These are phyloP conservation scores for Dinochytrium kinnereticum DNA, from an alignment of 371 early-diverging fungal genomes.

Conservation along the genomic window DNA sequence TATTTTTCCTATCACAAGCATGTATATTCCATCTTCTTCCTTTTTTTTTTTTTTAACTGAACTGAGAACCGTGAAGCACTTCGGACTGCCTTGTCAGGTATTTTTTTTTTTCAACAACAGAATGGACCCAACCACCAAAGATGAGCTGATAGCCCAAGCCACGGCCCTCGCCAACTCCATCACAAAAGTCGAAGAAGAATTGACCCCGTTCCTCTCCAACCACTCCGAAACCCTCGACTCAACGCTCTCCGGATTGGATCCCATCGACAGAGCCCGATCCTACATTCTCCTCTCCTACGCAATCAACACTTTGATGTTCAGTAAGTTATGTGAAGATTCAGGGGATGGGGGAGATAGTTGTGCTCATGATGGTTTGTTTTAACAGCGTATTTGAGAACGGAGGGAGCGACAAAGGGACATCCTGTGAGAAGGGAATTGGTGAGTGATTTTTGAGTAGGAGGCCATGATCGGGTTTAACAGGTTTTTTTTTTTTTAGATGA, in stretches of 20 bases:
- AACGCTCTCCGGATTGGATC: not conserved
- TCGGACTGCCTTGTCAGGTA: too few relatives aligned
- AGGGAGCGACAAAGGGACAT: slow-evolving; percentile 8
- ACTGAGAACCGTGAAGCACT: too few relatives aligned
- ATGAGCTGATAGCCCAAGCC: not conserved
- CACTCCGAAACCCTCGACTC: not conserved
- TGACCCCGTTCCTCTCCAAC: not conserved
- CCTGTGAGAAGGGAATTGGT: not conserved
- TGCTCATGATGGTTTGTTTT: not conserved
- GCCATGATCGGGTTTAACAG: too few relatives aligned
- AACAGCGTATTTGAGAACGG: not conserved
- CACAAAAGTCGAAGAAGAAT: not conserved
- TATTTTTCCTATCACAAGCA: too few relatives aligned
- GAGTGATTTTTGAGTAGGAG: too few relatives aligned
- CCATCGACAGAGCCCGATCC: not conserved
- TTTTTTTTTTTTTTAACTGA: too few relatives aligned
- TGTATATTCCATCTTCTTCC: too few relatives aligned
- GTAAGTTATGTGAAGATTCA: not conserved
- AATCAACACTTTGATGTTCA: not conserved
- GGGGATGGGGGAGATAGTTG: too few relatives aligned
- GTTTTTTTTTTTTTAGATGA: not conserved
- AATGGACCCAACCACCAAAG: too few relatives aligned
- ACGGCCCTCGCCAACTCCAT: not conserved
- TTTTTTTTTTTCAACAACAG: too few relatives aligned
- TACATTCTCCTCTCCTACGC: slow-evolving; percentile 3